Conservation (phyloP, 2,329 filamentous ascomycete species). For the Phialemoniopsis sp. region DNA sequence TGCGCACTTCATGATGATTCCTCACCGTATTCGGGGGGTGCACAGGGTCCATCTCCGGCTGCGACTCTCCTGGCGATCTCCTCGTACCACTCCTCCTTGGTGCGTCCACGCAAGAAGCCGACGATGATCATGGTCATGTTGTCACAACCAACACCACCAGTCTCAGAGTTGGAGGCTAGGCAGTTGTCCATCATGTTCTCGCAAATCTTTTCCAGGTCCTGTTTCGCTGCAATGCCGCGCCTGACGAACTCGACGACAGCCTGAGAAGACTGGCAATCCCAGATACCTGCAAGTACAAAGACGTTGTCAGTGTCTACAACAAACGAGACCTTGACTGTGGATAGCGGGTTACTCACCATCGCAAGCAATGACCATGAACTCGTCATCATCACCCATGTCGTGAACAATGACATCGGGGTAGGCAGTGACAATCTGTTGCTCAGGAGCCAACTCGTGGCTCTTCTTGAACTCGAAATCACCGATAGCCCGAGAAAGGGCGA, state of each 20-base stretch:
- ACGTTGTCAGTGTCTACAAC: not conserved
- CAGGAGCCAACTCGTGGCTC: slow-evolving; percentile 92
- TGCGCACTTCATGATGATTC: slow-evolving; percentile 34
- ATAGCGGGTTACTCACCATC: slow-evolving; percentile 60
- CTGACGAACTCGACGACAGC: slow-evolving; percentile 95
- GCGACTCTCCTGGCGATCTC: slow-evolving; percentile 90
- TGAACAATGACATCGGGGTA: slow-evolving; percentile 93
- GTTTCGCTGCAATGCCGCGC: slow-evolving; percentile 92
- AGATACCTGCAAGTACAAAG: slow-evolving; percentile 67
- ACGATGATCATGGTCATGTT: slow-evolving; percentile 99
- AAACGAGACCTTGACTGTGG: not conserved
- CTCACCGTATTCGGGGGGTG: slow-evolving; percentile 99
- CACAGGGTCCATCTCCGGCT: slow-evolving; percentile 95
- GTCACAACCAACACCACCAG: slow-evolving; percentile 94
- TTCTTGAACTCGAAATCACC: slow-evolving; percentile 99
- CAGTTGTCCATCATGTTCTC: slow-evolving; percentile 99
- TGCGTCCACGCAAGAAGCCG: slow-evolving; percentile 84
- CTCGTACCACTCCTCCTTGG: slow-evolving; percentile 98
- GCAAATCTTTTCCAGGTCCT: slow-evolving; percentile 90
- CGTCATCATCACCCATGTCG: slow-evolving; percentile 87
- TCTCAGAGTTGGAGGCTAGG: slow-evolving; percentile 94
- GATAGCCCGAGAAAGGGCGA: slow-evolving; percentile 93
- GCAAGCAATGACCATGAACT: slow-evolving; percentile 90
- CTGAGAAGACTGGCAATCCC: slow-evolving; percentile 99
- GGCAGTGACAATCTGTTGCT: slow-evolving; percentile 97